These are phyloP conservation scores for Aspergillus hortae DNA, from an alignment of 2,329 filamentous ascomycete genomes.

Conservation along the genomic window DNA sequence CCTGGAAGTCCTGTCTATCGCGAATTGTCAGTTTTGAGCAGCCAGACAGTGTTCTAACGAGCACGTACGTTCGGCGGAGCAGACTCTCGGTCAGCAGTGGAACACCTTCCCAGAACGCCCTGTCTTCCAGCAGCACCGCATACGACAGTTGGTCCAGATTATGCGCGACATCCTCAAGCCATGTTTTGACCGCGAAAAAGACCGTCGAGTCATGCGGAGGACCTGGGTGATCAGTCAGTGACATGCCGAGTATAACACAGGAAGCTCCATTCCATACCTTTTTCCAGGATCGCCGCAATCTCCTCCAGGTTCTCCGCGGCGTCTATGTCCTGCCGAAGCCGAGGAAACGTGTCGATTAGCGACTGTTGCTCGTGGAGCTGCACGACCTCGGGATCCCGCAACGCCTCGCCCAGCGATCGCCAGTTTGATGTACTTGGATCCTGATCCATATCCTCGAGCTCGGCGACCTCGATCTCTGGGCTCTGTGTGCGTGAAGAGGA, in stretches of 20 bases:
- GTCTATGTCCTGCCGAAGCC: constrained; percentile 23
- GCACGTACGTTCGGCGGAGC: constrained; percentile 35
- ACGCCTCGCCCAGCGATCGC: constrained; percentile 35
- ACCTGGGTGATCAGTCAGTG: constrained; percentile 20
- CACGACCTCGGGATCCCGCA: constrained; percentile 33
- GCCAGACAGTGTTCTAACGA: background rate
- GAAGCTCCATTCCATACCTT: constrained; percentile 26
- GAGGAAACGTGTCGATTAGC: constrained; percentile 37
- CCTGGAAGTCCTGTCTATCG: constrained; percentile 28
- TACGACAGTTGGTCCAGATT: constrained; percentile 32
- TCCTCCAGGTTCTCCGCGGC: constrained; percentile 32
- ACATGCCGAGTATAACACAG: background rate
- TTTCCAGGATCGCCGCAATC: constrained; percentile 33
- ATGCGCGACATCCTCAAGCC: constrained; percentile 39
- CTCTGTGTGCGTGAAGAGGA: constrained; percentile 43
- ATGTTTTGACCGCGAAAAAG: constrained; percentile 37
- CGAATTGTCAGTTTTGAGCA: constrained; percentile 2
- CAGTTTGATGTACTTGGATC: constrained; percentile 45
- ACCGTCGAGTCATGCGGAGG: constrained; percentile 27
- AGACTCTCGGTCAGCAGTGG: constrained; percentile 39
- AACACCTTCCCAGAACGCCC: constrained; percentile 45
- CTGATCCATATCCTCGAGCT: constrained; percentile 48
- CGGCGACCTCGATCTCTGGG: constrained; percentile 48
- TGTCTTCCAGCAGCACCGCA: constrained; percentile 36
- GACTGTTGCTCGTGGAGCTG: constrained; percentile 31